phyloP scores from a whole-genome alignment of 2,329 filamentous ascomycete species.

The Pseudogymnoascus sp. region DNA sequence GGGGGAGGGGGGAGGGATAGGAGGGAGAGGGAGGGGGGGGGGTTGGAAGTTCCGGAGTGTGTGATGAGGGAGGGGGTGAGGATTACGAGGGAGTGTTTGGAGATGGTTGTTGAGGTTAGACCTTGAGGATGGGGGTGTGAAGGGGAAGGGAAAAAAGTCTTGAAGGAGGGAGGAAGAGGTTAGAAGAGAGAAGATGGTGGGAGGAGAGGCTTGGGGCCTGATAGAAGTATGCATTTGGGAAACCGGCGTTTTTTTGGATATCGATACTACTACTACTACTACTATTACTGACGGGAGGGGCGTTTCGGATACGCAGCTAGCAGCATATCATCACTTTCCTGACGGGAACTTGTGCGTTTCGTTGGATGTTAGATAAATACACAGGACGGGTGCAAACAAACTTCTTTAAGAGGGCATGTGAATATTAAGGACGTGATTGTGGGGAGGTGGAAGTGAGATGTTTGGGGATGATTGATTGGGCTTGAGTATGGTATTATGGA shows the following conservation, averaged over 20 bases:
- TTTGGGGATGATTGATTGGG: not conserved
- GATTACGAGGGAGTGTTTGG: slow-evolving; percentile 49
- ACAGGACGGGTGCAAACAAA: not conserved
- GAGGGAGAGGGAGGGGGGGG: slow-evolving; percentile 22
- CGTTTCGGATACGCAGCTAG: not conserved
- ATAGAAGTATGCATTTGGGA: slow-evolving; percentile 5
- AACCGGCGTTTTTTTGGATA: slow-evolving; percentile 3
- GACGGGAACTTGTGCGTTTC: not conserved
- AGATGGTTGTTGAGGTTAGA: slow-evolving; percentile 30
- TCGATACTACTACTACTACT: not conserved
- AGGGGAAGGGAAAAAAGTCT: not conserved
- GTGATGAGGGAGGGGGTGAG: slow-evolving; percentile 56
- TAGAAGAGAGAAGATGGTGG: not conserved
- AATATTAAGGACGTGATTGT: not conserved
- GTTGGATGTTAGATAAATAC: not conserved
- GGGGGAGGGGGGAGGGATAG: slow-evolving; percentile 9
- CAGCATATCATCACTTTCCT: not conserved
- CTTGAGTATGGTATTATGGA: not conserved
- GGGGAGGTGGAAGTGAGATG: not conserved
- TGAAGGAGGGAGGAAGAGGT: not conserved
- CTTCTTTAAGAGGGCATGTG: not conserved
- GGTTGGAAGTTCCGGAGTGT: slow-evolving; percentile 47
- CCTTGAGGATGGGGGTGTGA: not conserved
- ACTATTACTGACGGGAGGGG: not conserved
- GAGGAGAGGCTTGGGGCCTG: not conserved